Evolutionary conservation across 2,329 filamentous ascomycete genomes (phyloP), one percentile per base, ranked within the genome.

Genomic region (Fusarium brevicatenulatum): DNA sequence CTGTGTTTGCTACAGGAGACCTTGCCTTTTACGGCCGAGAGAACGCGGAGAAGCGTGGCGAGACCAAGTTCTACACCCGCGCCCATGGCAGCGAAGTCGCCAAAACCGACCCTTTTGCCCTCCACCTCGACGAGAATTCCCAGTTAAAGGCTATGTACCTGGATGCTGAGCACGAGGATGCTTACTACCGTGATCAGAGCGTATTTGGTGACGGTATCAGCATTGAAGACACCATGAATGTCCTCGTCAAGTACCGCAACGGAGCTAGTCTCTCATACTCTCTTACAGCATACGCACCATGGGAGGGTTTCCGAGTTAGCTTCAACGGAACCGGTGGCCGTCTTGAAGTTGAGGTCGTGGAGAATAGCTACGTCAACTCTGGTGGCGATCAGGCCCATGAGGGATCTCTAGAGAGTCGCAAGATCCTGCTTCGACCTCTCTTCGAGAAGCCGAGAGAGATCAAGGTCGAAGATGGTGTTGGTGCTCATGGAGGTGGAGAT

Each of bases 201-300:
- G 88, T 90, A 2, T 91, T 91, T 60, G 84, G 87, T 0, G 89
- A 91, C 66, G 90, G 89, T 3, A 90, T 91, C 62, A 90, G 84
- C 71, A 91, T 91, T 65, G 89, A 91, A 77, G 90, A 91, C 73
- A 91, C 89, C 0, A 90, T 91, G 88, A 88, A 84, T 43, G 80
- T 91, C 30, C 82, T 91, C 50, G 87, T 91, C 28, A 82, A 85
- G 56, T 91, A 91, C 75, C 81, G 83, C 23, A 88, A 84, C 57
- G 87, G 88, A 5, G 88, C 88, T 0, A 85, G 88, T 32, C 80
- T 91, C 77, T 90, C 89, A 2, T 91, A 91, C 74, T 89, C 84
- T 28, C 80, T 89, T 16, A 88, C 86, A 2, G 89, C 89, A 1
- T 91, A 91, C 64, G 88, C 89, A 8, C 90, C 90, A 0, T 91